These are phyloP conservation scores for Huntiella omanensis DNA, from an alignment of 2,329 filamentous ascomycete species.

Conservation along the genomic window DNA sequence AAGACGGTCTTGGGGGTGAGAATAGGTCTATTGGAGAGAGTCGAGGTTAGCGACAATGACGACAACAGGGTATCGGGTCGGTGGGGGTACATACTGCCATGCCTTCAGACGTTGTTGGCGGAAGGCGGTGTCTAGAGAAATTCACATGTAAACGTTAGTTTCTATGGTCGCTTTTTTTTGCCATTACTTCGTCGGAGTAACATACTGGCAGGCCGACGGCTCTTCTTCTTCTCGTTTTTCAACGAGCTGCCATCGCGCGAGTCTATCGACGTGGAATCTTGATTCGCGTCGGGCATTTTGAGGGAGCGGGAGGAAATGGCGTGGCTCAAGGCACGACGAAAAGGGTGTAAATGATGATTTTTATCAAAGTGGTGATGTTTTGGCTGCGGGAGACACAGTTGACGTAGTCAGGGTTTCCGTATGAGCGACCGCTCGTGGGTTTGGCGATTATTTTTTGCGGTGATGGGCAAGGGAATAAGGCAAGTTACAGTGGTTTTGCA, in stretches of 20 bases:
- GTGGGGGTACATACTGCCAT: conserved; percentile 58
- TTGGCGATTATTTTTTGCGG: too few species aligned
- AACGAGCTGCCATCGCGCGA: conserved; percentile 32
- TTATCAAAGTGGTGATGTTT: neutral
- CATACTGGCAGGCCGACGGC: conserved; percentile 69
- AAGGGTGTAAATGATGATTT: neutral
- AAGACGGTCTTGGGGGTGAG: conserved; percentile 86
- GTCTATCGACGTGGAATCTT: conserved; percentile 28
- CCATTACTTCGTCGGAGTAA: neutral
- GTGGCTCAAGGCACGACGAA: too few species aligned
- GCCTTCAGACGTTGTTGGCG: conserved; percentile 92
- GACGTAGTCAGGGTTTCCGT: too few species aligned
- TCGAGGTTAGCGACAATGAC: conserved; percentile 25
- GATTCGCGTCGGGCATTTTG: conserved; percentile 26
- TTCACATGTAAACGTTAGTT: neutral
- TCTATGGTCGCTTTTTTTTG: neutral
- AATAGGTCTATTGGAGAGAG: conserved; percentile 48
- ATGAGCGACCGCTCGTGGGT: too few species aligned
- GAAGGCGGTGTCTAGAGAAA: conserved; percentile 67
- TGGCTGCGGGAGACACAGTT: neutral
- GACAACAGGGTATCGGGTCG: conserved; percentile 19
- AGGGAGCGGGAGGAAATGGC: neutral
- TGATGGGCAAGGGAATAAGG: too few species aligned
- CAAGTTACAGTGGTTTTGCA: too few species aligned
- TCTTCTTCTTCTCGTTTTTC: conserved; percentile 64